Percentiles rank a stretch among this genome's conserved stretches.
phyloP scores from a whole-genome alignment of 805 yeast genomes.

The Lachancea kluyveri region DNA sequence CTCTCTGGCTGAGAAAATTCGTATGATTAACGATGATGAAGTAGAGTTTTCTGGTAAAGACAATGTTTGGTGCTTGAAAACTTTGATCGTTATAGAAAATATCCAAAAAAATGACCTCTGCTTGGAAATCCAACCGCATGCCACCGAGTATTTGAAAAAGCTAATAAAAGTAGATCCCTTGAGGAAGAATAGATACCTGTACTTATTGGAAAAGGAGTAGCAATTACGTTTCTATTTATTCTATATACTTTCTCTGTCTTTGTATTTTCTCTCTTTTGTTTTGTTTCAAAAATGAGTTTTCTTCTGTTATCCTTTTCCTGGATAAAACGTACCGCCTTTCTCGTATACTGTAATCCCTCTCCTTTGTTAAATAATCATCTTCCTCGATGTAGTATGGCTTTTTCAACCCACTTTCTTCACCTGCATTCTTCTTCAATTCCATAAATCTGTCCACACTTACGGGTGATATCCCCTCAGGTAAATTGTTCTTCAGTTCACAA shows the following conservation, averaged over 20 bases:
- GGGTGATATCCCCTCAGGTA: constrained; percentile 24
- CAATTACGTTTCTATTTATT: neutral
- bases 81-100: constrained; percentile 42
- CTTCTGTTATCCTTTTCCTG: constrained; percentile 7
- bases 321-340: constrained; percentile 46
- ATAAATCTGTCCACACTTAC: constrained; percentile 32
- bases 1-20: constrained; percentile 41
- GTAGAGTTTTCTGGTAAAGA: constrained; percentile 56
- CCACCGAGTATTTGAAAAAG: constrained; percentile 29
- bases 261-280: constrained; percentile 4
- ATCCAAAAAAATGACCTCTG: constrained; percentile 24
- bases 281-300: constrained; percentile 2
- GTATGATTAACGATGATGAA: constrained; percentile 68
- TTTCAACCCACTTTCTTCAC: constrained; percentile 29
- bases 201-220: constrained; percentile 22
- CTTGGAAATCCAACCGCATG: constrained; percentile 30
- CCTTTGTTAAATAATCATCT: constrained; percentile 41
- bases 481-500: constrained; percentile 40
- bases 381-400: constrained; percentile 30
- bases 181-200: constrained; percentile 53
- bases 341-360: constrained; percentile 34
- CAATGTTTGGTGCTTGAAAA: constrained; percentile 72
- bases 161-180: constrained; percentile 57
- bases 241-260: neutral
- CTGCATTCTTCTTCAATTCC: constrained; percentile 40